phyloP scores from a whole-genome alignment of 768 basidiomycete species.

The Kwoniella sp. region DNA sequence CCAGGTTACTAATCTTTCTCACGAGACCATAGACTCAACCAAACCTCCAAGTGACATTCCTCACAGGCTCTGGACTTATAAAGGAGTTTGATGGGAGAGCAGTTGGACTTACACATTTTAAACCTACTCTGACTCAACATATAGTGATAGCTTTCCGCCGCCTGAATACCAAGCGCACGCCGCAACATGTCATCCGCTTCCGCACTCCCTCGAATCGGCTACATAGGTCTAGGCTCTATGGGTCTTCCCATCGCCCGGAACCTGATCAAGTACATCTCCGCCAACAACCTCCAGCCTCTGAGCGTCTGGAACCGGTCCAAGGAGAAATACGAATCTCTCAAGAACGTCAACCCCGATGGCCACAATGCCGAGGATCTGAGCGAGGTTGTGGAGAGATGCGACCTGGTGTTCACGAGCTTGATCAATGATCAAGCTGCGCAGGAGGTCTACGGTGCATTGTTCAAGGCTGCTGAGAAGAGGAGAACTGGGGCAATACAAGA shows the following conservation, averaged over 20 bases:
- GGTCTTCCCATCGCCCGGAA: constrained; percentile 29
- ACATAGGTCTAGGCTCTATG: constrained; percentile 35
- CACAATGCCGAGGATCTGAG: constrained; percentile 9
- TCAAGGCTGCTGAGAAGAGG: constrained; percentile 12
- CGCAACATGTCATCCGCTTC: not conserved
- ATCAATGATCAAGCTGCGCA: constrained; percentile 33
- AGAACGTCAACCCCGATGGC: not conserved
- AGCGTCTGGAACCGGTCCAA: constrained; percentile 32
- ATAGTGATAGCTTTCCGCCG: no score
- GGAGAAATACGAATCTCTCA: constrained; percentile 24
- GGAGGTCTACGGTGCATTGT: constrained; percentile 25
- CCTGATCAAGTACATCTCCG: constrained; percentile 22
- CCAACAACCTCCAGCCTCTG: constrained; percentile 14
- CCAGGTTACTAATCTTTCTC: no score
- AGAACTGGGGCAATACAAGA: not conserved
- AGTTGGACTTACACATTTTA: no score
- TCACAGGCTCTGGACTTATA: no score
- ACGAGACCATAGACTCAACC: no score
- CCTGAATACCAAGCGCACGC: no score
- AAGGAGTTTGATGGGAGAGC: no score
- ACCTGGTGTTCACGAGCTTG: constrained; percentile 34
- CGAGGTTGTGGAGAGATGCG: constrained; percentile 25
- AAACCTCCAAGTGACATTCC: no score
- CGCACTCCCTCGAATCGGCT: constrained; percentile 20
- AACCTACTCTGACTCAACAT: no score